Evolutionary conservation across 2,329 filamentous ascomycete genomes (phyloP).

Genomic region (Aaosphaeria pasadenensis): DNA sequence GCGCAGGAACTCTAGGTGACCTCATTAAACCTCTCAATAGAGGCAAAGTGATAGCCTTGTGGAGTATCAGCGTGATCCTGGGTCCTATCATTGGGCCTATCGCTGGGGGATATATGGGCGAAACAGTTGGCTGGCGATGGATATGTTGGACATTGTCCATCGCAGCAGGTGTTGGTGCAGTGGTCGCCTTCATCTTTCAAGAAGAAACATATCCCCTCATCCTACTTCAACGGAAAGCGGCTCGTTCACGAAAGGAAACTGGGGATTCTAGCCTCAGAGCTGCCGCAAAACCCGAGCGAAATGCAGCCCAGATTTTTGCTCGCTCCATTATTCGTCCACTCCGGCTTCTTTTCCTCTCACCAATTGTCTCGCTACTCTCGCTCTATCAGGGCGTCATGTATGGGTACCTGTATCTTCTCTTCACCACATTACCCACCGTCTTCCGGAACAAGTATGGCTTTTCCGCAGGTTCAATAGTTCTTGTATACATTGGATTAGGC

Average conservation of each 20-base stretch:
- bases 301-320: conserved; percentile 6
- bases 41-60: conserved; percentile 16
- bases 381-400: conserved; percentile 25
- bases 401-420: conserved; percentile 31
- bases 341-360: conserved; percentile 51
- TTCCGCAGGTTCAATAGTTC: conserved; percentile 11
- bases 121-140: conserved; percentile 13
- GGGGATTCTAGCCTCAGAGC: conserved; percentile 7
- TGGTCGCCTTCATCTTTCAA: conserved; percentile 5
- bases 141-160: conserved; percentile 12
- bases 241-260: conserved; percentile 8
- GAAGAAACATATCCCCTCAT: conserved; percentile 76
- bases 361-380: conserved; percentile 9
- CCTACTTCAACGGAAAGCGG: conserved; percentile 49
- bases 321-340: conserved; percentile 47
- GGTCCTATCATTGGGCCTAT: conserved; percentile 12
- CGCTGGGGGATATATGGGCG: conserved; percentile 11
- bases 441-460: conserved; percentile 18
- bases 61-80: conserved; percentile 11
- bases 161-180: conserved; percentile 1
- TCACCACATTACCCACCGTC: conserved; percentile 22
- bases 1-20: conserved; percentile 19
- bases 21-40: conserved; percentile 14
- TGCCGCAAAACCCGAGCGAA: conserved; percentile 2
- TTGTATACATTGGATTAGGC: conserved; percentile 17